These are phyloP conservation scores for Plasmodium reichenowi DNA, from an alignment of 169 alveolate species.

Conservation along the genomic window DNA sequence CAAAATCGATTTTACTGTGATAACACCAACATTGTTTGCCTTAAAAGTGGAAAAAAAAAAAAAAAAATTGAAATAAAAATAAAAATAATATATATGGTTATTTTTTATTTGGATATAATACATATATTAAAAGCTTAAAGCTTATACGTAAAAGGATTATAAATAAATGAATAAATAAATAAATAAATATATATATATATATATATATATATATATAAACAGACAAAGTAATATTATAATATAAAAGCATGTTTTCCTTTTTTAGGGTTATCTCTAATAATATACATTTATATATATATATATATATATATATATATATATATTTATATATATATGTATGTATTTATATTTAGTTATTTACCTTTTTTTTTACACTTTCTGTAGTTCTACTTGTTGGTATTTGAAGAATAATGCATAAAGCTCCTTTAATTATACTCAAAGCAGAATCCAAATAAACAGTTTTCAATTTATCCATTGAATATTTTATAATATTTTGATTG, in stretches of 20 bases:
- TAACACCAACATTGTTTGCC: slow-evolving; percentile 37
- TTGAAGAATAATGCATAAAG: slow-evolving; percentile 85
- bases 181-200: slow-evolving; percentile 63
- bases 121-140: slow-evolving; percentile 25
- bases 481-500: not conserved
- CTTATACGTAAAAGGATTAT: not conserved
- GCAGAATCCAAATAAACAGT: slow-evolving; percentile 83
- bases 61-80: not conserved
- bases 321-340: too few species aligned
- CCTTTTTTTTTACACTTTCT: slow-evolving; percentile 78
- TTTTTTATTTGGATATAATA: not conserved
- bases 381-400: slow-evolving; percentile 88
- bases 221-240: too few species aligned
- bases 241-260: not conserved
- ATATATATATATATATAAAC: slow-evolving; percentile 60
- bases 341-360: not conserved
- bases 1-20: slow-evolving; percentile 39
- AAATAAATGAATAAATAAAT: slow-evolving; percentile 10
- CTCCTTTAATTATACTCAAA: slow-evolving; percentile 88
- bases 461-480: slow-evolving; percentile 69
- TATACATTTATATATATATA: too few species aligned
- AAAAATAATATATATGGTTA: not conserved
- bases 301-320: not conserved
- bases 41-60: slow-evolving; percentile 8
- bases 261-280: too few species aligned